Base-by-base conservation (phyloP, 192 early-diverging fungal genomes). In the Diversispora epigaea region DNA sequence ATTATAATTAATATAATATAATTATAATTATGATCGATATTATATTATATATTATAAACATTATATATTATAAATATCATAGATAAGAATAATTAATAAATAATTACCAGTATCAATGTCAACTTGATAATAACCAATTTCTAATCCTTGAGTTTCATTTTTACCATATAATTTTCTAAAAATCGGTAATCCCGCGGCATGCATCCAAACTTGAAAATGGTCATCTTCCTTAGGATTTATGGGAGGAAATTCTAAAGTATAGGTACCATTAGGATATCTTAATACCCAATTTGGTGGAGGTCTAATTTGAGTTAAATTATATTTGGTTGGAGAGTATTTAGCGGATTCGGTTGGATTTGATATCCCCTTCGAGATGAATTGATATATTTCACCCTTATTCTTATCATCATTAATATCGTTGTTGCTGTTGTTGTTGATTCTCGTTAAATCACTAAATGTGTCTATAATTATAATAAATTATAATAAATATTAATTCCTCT, bases 201-300 rank as follows among this genome's bases (percentile, higher is more conserved):
- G 87, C 96, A 99, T 97, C 98, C 98, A 99, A n/a, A 99, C 98
- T 76, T 96, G 92, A 75, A 99, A 93, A 63, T 93, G 89, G 82
- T 96, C 90, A 84, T 92, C 85, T 17, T 77, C 68, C 17, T 77
- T 70, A 39, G 92, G 85, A 76, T 97, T 81, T 19, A 90, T 85
- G 1, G 80, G 87, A 45, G 89, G 81, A 55, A 90, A 86, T 10
- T 75, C 77, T 2, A 62, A 10, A 21, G 57, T 80, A 54, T 87
- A 86, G 62, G 77, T 79, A 19, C 82, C 86, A 61, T 85, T 78
- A 6, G 87, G 83, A 68, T 86, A 96, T 12, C 83, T 79, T 6
- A 71, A 82, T 9, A 55, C 49, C 98, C 98, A 99, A 77, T 91
- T 89, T 44, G 95, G 94, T 63, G 98, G 98, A 7, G 98, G 96